Evolutionary conservation across 2,329 filamentous ascomycete species (phyloP).

Genomic region (Juglanconis oblonga): DNA sequence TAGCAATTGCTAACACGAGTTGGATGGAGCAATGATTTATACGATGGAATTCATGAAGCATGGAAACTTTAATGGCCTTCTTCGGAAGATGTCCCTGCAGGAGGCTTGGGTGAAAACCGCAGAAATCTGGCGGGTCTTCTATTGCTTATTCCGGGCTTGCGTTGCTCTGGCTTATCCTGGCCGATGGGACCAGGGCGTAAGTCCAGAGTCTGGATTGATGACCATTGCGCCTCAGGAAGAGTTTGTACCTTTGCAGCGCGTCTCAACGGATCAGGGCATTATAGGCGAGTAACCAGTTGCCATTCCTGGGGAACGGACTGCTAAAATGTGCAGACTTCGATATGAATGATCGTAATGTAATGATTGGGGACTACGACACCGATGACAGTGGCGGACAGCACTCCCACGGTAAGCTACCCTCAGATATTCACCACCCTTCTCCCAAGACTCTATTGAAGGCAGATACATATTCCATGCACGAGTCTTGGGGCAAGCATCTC

Average conservation of each 20-base stretch:
- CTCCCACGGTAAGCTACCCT: neutral
- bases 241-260: neutral
- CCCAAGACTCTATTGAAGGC: too few species aligned
- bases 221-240: neutral
- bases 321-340: neutral
- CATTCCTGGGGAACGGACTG: too few species aligned
- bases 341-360: slow-evolving; percentile 9
- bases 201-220: neutral
- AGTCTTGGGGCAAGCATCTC: too few species aligned
- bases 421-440: too few species aligned
- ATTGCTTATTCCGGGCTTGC: slow-evolving; percentile 8
- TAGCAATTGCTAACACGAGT: too few species aligned
- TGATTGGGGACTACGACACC: neutral
- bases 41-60: slow-evolving; percentile 8
- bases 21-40: neutral
- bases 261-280: neutral
- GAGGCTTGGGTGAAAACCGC: neutral
- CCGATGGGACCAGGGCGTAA: neutral
- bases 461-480: too few species aligned
- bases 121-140: slow-evolving; percentile 1
- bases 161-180: neutral
- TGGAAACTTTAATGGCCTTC: slow-evolving; percentile 5
- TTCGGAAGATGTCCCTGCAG: neutral
- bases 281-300: neutral
- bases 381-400: neutral